phyloP scores from a whole-genome alignment of 73 alveolate species.

The Tetrahymena borealis region DNA sequence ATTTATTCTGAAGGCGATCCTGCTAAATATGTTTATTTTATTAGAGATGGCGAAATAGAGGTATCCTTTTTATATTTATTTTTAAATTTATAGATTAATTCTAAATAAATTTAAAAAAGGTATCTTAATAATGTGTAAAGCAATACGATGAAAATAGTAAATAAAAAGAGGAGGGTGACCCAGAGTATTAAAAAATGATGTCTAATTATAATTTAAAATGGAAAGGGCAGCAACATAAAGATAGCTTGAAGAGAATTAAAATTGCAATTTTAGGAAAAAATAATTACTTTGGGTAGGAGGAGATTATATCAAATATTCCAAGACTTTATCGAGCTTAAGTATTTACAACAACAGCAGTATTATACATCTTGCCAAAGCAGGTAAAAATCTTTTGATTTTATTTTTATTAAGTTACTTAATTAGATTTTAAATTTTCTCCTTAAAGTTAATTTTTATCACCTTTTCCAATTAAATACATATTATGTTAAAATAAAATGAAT shows the following conservation, averaged over 20 bases:
- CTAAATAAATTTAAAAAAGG: neutral
- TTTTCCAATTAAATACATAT: no score
- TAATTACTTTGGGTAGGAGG: neutral
- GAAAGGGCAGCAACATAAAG: neutral
- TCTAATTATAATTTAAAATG: neutral
- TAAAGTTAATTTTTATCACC: no score
- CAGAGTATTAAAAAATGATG: neutral
- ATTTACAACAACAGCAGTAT: neutral
- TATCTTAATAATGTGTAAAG: neutral
- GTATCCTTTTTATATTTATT: neutral
- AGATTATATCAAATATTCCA: neutral
- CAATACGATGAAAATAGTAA: neutral
- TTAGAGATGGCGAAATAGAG: neutral
- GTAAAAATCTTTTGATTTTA: neutral
- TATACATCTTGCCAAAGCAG: neutral
- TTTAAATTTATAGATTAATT: neutral
- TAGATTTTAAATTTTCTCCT: neutral
- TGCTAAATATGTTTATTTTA: neutral
- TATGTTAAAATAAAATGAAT: neutral
- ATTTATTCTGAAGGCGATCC: neutral
- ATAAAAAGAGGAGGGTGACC: neutral
- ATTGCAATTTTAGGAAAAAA: neutral
- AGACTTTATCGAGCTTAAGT: neutral
- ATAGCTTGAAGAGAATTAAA: neutral
- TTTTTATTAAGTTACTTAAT: neutral